Evolutionary conservation across 148 eudicot genomes (phyloP).

Genomic region (Rhododendron molle): DNA sequence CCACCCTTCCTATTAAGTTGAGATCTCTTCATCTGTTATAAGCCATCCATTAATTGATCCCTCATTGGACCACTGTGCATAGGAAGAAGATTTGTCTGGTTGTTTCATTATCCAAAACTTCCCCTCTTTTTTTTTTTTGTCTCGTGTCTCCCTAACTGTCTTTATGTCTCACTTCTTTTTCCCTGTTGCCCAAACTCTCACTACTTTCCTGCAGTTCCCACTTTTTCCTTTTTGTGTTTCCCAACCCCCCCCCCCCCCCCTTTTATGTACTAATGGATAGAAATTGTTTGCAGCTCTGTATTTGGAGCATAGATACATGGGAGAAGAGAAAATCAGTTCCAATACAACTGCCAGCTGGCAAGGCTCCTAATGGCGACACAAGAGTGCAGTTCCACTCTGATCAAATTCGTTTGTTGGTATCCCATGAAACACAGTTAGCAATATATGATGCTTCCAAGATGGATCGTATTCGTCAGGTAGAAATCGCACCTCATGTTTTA

Average conservation of each 20-base stretch:
- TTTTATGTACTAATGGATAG: neutral
- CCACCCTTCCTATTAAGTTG: neutral
- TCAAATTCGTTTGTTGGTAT: slow-evolving; percentile 68
- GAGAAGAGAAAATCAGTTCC: slow-evolving; percentile 61
- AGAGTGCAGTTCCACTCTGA: slow-evolving; percentile 82
- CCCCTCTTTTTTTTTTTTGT: neutral
- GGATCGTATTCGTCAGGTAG: slow-evolving; percentile 76
- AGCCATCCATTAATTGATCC: neutral
- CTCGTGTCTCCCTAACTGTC: neutral
- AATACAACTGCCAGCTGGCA: slow-evolving; percentile 73
- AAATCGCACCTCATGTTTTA: neutral
- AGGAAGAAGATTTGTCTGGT: neutral
- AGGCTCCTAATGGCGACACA: slow-evolving; percentile 70
- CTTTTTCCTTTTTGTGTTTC: neutral
- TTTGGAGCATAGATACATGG: slow-evolving; percentile 90
- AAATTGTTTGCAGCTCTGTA: slow-evolving; percentile 48
- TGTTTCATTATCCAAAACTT: neutral
- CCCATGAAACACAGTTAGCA: slow-evolving; percentile 86
- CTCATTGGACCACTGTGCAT: neutral
- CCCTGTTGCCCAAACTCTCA: neutral
- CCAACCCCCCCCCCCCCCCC: too few species aligned
- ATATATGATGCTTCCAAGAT: slow-evolving; percentile 85
- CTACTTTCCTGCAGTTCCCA: neutral
- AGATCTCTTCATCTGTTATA: neutral
- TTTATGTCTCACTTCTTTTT: neutral